These are phyloP conservation scores for Aquilaria malaccensis DNA, from an alignment of 345 rosid species.

Conservation along the genomic window DNA sequence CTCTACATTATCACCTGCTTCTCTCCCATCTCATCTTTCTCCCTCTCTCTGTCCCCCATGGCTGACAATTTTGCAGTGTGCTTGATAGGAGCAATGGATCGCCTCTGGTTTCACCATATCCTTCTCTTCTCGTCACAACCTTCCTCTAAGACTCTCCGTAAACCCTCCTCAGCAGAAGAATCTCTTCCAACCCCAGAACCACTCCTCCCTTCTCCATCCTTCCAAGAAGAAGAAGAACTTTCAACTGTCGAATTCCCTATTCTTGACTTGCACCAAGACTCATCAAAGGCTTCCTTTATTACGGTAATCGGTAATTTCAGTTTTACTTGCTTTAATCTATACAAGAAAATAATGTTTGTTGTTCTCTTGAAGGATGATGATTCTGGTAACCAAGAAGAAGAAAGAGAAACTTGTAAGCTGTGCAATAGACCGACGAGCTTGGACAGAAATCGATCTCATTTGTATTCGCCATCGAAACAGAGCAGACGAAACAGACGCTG, in stretches of 20 bases:
- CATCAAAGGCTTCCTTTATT: constrained; percentile 1
- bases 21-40: constrained; percentile 5
- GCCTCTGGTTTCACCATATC: constrained; percentile 53
- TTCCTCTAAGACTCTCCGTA: constrained; percentile 13
- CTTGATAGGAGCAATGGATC: constrained; percentile 42
- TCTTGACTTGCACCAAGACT: constrained; percentile 6
- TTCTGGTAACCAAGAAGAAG: constrained; percentile 4
- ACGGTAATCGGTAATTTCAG: neutral
- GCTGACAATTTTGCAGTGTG: constrained; percentile 25
- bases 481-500: constrained; percentile 13
- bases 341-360: neutral
- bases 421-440: constrained; percentile 22
- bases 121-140: constrained; percentile 24
- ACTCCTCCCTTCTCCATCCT: constrained; percentile 12
- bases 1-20: neutral
- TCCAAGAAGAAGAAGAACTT: constrained; percentile 10
- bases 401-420: constrained; percentile 5
- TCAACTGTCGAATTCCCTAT: constrained; percentile 1
- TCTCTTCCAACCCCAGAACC: constrained; percentile 10
- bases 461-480: constrained; percentile 28
- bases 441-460: constrained; percentile 24
- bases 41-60: constrained; percentile 13
- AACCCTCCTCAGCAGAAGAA: constrained; percentile 1
- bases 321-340: neutral
- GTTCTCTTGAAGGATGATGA: constrained; percentile 16